A percentile compares a stretch with the other conserved stretches of the same genome.
phyloP scores from a whole-genome alignment of 805 yeast genomes.

The Candida sakaeoensis region DNA sequence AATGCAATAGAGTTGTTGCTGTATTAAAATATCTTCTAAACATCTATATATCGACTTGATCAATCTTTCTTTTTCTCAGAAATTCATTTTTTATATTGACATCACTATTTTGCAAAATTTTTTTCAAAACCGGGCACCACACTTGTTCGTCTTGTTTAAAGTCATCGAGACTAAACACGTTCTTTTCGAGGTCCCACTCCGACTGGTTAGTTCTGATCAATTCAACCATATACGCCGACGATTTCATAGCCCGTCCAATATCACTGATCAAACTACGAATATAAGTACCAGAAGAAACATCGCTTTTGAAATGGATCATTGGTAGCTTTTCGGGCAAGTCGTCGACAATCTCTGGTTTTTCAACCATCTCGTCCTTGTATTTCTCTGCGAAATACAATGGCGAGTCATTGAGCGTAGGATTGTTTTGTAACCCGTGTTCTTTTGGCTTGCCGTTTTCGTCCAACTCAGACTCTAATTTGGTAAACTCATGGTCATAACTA shows the following conservation, averaged over 20 bases:
- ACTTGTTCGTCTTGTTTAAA: slow-evolving; percentile 57
- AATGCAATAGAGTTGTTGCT: background rate
- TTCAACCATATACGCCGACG: slow-evolving; percentile 85
- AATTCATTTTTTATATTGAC: slow-evolving; percentile 16
- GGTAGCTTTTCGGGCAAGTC: slow-evolving; percentile 54
- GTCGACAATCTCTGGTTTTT: slow-evolving; percentile 37
- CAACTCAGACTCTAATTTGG: slow-evolving; percentile 36
- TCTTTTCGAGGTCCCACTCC: slow-evolving; percentile 73
- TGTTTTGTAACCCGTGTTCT: slow-evolving; percentile 40
- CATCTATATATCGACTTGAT: slow-evolving; percentile 14
- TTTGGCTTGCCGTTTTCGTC: slow-evolving; percentile 48
- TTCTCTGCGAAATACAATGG: slow-evolving; percentile 56
- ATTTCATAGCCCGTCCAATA: slow-evolving; percentile 73
- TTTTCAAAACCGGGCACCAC: slow-evolving; percentile 66
- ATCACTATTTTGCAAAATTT: slow-evolving; percentile 44
- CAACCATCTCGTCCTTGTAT: slow-evolving; percentile 41
- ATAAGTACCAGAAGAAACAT: slow-evolving; percentile 93
- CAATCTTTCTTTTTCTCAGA: slow-evolving; percentile 20
- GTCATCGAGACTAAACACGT: slow-evolving; percentile 65
- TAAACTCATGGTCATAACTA: slow-evolving; percentile 58
- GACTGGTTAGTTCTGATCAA: slow-evolving; percentile 73
- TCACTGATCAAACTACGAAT: slow-evolving; percentile 89
- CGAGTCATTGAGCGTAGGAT: slow-evolving; percentile 62
- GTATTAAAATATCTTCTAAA: slow-evolving; percentile 3
- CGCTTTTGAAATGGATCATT: slow-evolving; percentile 64